Evolutionary conservation across 441 rosid species (phyloP).

Genomic region (Syzygium malaccense): DNA sequence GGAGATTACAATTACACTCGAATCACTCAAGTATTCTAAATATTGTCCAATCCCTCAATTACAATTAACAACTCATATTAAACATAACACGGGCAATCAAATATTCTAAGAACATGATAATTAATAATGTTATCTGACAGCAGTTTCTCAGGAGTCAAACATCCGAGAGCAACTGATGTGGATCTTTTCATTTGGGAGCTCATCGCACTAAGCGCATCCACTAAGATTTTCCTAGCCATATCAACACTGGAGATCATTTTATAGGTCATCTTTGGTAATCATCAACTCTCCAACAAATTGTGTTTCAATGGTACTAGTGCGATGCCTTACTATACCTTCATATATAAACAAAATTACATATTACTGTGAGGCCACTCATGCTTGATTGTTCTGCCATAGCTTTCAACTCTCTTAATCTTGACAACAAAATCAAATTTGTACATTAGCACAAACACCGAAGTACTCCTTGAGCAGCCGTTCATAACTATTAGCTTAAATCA

Average conservation of each 20-base stretch:
- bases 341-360: neutral
- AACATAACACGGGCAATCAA: rapidly evolving
- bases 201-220: neutral
- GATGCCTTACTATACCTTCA: neutral
- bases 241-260: neutral
- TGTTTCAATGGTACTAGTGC: neutral
- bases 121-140: neutral
- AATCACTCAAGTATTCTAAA: neutral
- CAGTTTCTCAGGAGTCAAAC: rapidly evolving
- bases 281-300: too few relatives aligned
- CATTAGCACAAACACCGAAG: too few relatives aligned
- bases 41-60: neutral
- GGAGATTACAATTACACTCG: neutral
- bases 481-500: too few relatives aligned
- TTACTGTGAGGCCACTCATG: rapidly evolving
- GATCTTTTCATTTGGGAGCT: neutral
- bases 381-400: too few relatives aligned
- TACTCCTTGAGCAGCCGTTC: neutral
- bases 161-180: rapidly evolving
- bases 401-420: neutral
- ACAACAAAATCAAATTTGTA: neutral
- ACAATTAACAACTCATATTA: neutral
- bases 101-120: neutral
- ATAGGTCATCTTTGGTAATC: neutral
- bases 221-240: neutral